Base-by-base conservation (phyloP, 2,329 filamentous ascomycete species). In the Aspergillus chevalieri region DNA sequence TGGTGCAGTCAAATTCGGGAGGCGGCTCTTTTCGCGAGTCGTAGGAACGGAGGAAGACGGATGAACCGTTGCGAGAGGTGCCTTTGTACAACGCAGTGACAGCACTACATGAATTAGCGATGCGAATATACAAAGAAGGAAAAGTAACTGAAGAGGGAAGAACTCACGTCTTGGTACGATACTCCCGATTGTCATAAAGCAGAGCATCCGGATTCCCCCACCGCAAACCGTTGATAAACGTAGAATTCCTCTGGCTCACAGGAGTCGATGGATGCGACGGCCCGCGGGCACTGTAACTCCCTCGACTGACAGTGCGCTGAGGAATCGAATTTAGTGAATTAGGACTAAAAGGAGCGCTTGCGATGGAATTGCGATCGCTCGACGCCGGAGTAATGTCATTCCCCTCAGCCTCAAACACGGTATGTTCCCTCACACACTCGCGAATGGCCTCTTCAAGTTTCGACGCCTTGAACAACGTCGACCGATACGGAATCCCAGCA, bases 391-490 rank as follows among this genome's bases (percentile, higher is more conserved):
- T 66, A 22, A 78, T 74, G 64, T 96, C 90, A 61, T 95, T 95
- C 4, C 90, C 91, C 66, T 96, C 91, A 17, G 79, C 78, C 52
- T 89, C 85, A 54, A 82, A 85, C 7, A 90, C 74, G 0, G 91
- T 96, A 66, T 91, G 85, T 61, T 95, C 88, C 51, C 86, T 78
- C 6, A 97, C 92, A 57, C 87, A 90, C 60, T 94, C 87, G 65
- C 83, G 84, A 61, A 97, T 97, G 2, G 91, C 92, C 59, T 96
- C 89, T 69, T 98, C 92, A 43, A 98, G 77, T 69, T 89, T 92
- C 38, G 89, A 95, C 9, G 93, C 93, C 72, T 98, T 98, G 81
- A 97, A 98, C 24, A 98, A 73, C 0, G 93, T 98, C 4, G 88
- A 89, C 33, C 90, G 85, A 66, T 94, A 96, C 0, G 93, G 93